Base-by-base conservation (phyloP, 2,329 filamentous ascomycete genomes). In the Microdochium paspali region DNA sequence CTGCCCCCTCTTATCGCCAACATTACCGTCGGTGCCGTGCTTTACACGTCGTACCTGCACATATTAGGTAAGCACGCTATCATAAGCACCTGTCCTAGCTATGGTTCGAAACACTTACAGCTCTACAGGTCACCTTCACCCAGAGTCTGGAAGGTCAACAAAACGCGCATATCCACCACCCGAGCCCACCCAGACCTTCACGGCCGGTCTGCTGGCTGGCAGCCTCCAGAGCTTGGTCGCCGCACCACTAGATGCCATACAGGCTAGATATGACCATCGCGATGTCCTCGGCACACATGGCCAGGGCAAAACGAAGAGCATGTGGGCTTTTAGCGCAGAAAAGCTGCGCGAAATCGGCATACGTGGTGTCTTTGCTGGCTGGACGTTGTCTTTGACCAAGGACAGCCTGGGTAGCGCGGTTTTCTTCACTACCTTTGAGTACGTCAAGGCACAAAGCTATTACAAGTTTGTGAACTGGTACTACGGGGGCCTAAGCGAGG, bases 361-460 rank as follows among this genome's bases (percentile, higher is more conserved):
- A 4, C 76, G 83, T 6, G 86, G 85, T 21, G 77, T 89, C 26
- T 89, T 88, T 57, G 84, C 85, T 1, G 85, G 85, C 35, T 90
- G 81, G 77, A 72, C 77, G 0, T 63, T 90, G 2, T 83, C 79
- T 0, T 74, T 89, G 35, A 57, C 81, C 40, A 87, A 88, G 56
- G 85, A 89, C 57, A 79, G 80, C 24, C 63, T 86, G 5, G 85
- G 85, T 12, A 80, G 77, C 46, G 85, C 81, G 30, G 64, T 86
- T 18, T 88, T 88, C 72, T 90, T 90, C 64, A 79, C 77, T 55
- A 79, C 77, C 0, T 90, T 90, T 53, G 86, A 90, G 65, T 86
- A 80, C 44, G 69, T 89, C 58, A 90, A 90, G 61, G 82, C 80
- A 10, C 85, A 90, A 60, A 73, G 74, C 12, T 85, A 87, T 65